Evolutionary conservation across 495 filamentous ascomycete genomes (phyloP).

Genomic region (Monascus purpureus): DNA sequence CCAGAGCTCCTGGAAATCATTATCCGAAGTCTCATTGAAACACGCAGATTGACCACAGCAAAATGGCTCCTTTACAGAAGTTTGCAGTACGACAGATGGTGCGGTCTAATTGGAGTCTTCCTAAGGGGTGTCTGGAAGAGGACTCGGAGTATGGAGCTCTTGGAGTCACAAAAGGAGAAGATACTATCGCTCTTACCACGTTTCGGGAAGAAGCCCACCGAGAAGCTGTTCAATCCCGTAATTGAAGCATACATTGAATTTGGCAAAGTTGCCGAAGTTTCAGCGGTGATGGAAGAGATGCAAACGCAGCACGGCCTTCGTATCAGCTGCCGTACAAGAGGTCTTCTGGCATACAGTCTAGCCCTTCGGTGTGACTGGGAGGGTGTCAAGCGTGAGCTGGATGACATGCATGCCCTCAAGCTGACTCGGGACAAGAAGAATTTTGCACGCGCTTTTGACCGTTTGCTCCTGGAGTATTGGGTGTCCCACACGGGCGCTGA

Average conservation of each 20-base stretch:
- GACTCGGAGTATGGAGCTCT: slow-evolving; percentile 23
- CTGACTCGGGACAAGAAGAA: slow-evolving; percentile 14
- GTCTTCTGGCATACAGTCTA: slow-evolving; percentile 21
- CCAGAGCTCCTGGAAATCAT: slow-evolving; percentile 23
- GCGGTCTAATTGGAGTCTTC: slow-evolving; percentile 25
- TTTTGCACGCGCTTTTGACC: slow-evolving; percentile 23
- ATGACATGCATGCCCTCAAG: slow-evolving; percentile 24
- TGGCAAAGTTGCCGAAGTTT: slow-evolving; percentile 22
- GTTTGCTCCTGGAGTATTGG: slow-evolving; percentile 33
- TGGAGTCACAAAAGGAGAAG: slow-evolving; percentile 20
- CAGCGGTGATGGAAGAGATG: slow-evolving; percentile 25
- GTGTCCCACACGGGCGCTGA: slow-evolving; percentile 17
- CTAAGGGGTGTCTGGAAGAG: slow-evolving; percentile 31
- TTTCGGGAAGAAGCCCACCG: slow-evolving; percentile 16
- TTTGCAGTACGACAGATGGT: slow-evolving; percentile 18
- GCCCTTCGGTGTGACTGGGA: slow-evolving; percentile 29
- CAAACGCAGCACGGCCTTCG: slow-evolving; percentile 11
- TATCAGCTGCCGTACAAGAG: slow-evolving; percentile 24
- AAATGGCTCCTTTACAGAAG: slow-evolving; percentile 21
- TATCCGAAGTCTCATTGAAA: slow-evolving; percentile 27
- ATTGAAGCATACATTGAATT: slow-evolving; percentile 26
- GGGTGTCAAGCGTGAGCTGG: slow-evolving; percentile 21
- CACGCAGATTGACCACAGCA: slow-evolving; percentile 20
- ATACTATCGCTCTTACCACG: slow-evolving; percentile 13
- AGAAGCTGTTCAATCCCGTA: slow-evolving; percentile 31